These are phyloP conservation scores for Boletus huronensis DNA, from an alignment of 768 basidiomycete genomes.

Conservation along the genomic window DNA sequence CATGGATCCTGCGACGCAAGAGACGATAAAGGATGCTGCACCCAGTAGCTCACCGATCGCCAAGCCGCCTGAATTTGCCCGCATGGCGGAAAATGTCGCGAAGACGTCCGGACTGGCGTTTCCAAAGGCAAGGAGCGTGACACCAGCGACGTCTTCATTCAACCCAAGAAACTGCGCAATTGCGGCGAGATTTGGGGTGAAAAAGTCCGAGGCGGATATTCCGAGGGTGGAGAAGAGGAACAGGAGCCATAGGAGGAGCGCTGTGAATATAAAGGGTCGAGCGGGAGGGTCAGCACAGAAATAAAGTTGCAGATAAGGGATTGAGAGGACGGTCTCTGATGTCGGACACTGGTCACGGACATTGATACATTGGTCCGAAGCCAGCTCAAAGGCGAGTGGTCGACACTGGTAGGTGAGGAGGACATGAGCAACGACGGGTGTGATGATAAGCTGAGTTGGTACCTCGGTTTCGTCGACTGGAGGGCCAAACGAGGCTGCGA, in stretches of 20 bases:
- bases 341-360: conserved; percentile 54
- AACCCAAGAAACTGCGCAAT: conserved; percentile 82
- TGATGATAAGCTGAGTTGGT: not conserved
- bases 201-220: conserved; percentile 94
- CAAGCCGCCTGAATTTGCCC: conserved; percentile 75
- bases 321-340: conserved; percentile 61
- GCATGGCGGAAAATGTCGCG: conserved; percentile 93
- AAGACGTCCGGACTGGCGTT: conserved; percentile 98
- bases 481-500: not conserved
- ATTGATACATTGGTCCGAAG: conserved; percentile 59
- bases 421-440: not conserved
- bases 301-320: conserved; percentile 67
- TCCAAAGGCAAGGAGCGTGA: conserved; percentile 95
- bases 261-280: conserved; percentile 59
- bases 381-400: conserved; percentile 51
- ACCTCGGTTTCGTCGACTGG: conserved; percentile 9
- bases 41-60: conserved; percentile 95
- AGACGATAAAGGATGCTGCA: conserved; percentile 93
- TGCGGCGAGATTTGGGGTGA: conserved; percentile 93
- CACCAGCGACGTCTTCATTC: conserved; percentile 91
- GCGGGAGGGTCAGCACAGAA: conserved; percentile 59
- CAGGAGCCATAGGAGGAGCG: conserved; percentile 71
- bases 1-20: conserved; percentile 97
- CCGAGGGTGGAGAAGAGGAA: conserved; percentile 97
- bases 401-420: conserved; percentile 51